Base-by-base conservation (phyloP, 139 green algal species). In the Chlamydomonas incerta region DNA sequence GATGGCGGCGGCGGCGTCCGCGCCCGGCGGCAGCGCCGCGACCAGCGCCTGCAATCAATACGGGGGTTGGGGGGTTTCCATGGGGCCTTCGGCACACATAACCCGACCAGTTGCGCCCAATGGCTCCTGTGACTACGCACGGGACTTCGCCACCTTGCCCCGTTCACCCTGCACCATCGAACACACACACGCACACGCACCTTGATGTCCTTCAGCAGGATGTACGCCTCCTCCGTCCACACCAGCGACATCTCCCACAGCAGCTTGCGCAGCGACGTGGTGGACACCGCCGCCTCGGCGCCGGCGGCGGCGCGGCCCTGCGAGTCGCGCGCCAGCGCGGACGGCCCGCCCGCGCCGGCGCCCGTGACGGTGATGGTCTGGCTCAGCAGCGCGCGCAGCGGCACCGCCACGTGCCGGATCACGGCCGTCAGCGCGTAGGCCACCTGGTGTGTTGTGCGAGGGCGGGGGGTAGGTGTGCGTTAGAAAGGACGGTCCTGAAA, bases 361-460 rank as follows among this genome's bases (percentile, higher is more conserved):
- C 41, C 41, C 41, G 41, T 50, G 41, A 50, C 41, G 41, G 41
- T 50, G 41, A 50, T 50, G 41, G 41, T 50, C 74, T 88, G 82
- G 5, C 71, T 72, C 11, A 91, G 63, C 50, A 66, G 52, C 31
- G 17, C 35, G 29, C 65, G 55, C 34, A 93, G 70, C 10, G 85
- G 76, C 31, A 69, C 50, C 0, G 76, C 81, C 1, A 87, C 10
- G 31, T 46, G 52, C 46, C 90, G 84, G 33, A 90, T 82, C 23
- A 97, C 89, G 0, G 62, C 72, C 31, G 87, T 90, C 31, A 97
- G 62, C 88, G 94, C 96, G 88, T 96, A 95, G 0, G 92, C 90
- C 77, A 96, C 81, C 92, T 94, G n/a, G n/a, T n/a, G n/a, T n/a
- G n/a, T n/a, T n/a, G n/a, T n/a, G n/a, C n/a, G n/a, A n/a, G n/a